Conservation (phyloP, 331 rosid species). For the Rhamnella rubrinervis region DNA sequence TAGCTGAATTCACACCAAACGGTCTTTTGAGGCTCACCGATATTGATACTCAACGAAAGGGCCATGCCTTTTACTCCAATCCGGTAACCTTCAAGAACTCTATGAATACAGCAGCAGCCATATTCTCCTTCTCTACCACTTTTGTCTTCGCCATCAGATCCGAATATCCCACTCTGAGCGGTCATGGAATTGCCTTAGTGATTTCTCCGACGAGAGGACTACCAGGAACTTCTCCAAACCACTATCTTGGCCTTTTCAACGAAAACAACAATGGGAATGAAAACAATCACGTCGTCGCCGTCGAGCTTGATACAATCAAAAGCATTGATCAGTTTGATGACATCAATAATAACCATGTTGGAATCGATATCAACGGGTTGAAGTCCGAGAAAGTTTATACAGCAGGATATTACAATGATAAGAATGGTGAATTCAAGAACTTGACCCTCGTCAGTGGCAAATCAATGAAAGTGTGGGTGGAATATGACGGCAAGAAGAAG, state of each 20-base stretch:
- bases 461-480: constrained; percentile 39
- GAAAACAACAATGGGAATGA: constrained; percentile 10
- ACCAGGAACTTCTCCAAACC: constrained; percentile 16
- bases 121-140: constrained; percentile 32
- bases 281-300: constrained; percentile 28
- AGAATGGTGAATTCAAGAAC: neutral
- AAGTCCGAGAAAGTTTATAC: neutral
- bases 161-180: constrained; percentile 5
- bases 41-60: neutral
- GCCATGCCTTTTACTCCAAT: constrained; percentile 36
- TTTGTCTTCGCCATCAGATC: constrained; percentile 33
- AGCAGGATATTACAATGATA: constrained; percentile 13
- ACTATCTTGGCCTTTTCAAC: constrained; percentile 33
- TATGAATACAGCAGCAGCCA: neutral
- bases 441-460: constrained; percentile 25
- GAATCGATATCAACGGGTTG: constrained; percentile 38
- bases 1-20: neutral
- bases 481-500: constrained; percentile 25
- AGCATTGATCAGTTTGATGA: constrained; percentile 11
- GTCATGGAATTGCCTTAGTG: constrained; percentile 42
- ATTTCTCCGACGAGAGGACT: constrained; percentile 30
- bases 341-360: constrained; percentile 43
- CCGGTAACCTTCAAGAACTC: constrained; percentile 31
- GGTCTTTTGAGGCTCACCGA: constrained; percentile 38
- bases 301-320: constrained; percentile 35